Percentiles rank a stretch among this genome's conserved stretches.
Evolutionary conservation across 805 yeast genomes (phyloP).

Genomic region (Myxozyma udenii): DNA sequence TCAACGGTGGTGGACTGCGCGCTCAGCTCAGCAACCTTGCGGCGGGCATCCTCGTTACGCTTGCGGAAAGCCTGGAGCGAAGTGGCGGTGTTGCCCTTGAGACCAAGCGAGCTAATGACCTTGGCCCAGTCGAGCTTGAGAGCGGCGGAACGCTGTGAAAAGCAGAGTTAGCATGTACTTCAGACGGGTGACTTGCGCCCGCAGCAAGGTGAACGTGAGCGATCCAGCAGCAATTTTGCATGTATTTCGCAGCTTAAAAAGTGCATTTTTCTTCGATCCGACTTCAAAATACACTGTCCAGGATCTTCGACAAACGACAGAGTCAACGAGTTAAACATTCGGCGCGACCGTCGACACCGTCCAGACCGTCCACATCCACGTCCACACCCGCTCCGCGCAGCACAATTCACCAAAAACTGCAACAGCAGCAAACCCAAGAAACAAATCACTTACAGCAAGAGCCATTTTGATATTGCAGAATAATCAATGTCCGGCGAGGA

Average conservation of each 20-base stretch:
- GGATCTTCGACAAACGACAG: no score
- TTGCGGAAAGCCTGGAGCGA: slow-evolving; percentile 90
- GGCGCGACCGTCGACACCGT: no score
- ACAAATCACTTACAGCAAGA: slow-evolving; percentile 10
- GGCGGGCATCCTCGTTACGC: slow-evolving; percentile 97
- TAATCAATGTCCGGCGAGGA: no score
- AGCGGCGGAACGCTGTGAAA: slow-evolving; percentile 41
- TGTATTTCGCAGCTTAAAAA: no score
- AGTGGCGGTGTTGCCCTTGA: slow-evolving; percentile 87
- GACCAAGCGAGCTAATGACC: slow-evolving; percentile 80
- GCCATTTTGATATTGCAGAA: no score
- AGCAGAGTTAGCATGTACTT: background rate
- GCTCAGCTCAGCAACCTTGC: slow-evolving; percentile 66
- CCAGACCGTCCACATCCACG: no score
- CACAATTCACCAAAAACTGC: background rate
- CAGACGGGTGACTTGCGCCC: no score
- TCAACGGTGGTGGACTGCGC: slow-evolving; percentile 75
- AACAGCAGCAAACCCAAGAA: background rate
- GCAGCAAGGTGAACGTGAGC: no score
- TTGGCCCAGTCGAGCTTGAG: slow-evolving; percentile 94
- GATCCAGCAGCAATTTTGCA: no score
- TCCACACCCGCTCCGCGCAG: background rate
- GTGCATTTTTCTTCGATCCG: no score
- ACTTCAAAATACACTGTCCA: no score
- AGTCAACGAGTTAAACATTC: no score